Percentiles rank a stretch among this genome's conserved stretches.
Evolutionary conservation across 164 flowering plant species (phyloP).

Genomic region (Nymphaea colorata): DNA sequence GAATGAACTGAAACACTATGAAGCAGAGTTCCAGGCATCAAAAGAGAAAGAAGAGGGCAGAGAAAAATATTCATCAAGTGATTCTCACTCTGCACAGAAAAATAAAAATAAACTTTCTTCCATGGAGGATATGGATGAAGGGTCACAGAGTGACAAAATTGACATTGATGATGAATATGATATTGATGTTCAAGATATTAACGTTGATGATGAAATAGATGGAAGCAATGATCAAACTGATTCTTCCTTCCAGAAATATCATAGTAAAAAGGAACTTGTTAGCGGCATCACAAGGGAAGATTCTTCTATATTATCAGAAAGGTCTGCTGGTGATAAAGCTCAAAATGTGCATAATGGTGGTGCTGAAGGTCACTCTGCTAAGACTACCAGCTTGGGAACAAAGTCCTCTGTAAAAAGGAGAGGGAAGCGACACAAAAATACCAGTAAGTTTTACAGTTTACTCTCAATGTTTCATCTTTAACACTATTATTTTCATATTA

Average conservation of each 20-base stretch:
- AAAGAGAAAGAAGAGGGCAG: constrained; percentile 25
- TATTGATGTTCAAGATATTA: constrained; percentile 56
- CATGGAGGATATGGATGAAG: constrained; percentile 15
- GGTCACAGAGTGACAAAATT: constrained; percentile 18
- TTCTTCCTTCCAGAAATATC: background rate
- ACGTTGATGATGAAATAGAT: constrained; percentile 4
- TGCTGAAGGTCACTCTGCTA: background rate
- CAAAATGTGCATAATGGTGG: background rate
- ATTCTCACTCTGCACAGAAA: constrained; percentile 9
- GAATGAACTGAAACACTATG: constrained; percentile 70
- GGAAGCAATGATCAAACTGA: background rate
- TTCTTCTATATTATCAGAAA: background rate
- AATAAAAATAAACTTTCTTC: constrained; percentile 12
- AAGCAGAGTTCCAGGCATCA: constrained; percentile 83
- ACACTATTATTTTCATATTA: background rate
- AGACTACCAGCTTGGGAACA: background rate
- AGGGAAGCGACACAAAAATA: background rate
- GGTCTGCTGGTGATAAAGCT: background rate
- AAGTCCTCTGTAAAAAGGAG: constrained; percentile 5
- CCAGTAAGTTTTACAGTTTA: constrained; percentile 1
- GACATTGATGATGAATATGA: constrained; percentile 70
- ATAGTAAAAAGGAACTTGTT: background rate
- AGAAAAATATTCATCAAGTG: background rate
- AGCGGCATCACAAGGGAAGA: background rate
- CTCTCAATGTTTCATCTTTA: background rate